A percentile compares a stretch with the other conserved stretches of the same genome.
phyloP scores from a whole-genome alignment of 2,329 filamentous ascomycete species.

The Scedosporium minutisporum region DNA sequence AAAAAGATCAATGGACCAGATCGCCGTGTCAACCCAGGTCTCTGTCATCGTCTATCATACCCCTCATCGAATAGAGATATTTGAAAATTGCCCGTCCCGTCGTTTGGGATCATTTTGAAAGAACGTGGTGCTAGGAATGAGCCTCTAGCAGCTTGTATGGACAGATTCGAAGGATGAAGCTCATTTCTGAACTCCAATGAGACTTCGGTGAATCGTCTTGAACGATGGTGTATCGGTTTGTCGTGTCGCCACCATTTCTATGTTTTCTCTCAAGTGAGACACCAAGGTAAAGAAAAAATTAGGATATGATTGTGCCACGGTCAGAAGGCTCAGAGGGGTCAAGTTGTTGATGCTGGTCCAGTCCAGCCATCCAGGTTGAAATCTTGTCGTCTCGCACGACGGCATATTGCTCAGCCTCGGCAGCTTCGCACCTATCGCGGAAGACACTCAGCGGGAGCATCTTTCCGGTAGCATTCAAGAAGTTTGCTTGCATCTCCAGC shows the following conservation, averaged over 20 bases:
- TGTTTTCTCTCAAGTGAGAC: neutral
- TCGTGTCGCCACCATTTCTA: neutral
- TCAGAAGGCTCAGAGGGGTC: slow-evolving; percentile 4
- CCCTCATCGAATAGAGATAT: too few relatives aligned
- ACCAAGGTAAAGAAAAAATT: neutral
- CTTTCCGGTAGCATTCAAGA: slow-evolving; percentile 32
- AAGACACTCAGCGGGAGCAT: slow-evolving; percentile 29
- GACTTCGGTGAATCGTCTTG: too few relatives aligned
- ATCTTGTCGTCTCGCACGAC: slow-evolving; percentile 4
- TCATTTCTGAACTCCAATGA: too few relatives aligned
- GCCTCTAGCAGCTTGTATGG: too few relatives aligned
- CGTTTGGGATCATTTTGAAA: neutral
- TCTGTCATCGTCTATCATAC: neutral
- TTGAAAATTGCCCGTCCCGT: neutral
- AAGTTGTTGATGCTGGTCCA: slow-evolving; percentile 6
- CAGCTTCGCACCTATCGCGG: slow-evolving; percentile 22
- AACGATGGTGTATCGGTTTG: too few relatives aligned
- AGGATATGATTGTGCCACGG: neutral
- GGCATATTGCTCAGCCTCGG: slow-evolving; percentile 15
- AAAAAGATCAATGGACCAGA: slow-evolving; percentile 2
- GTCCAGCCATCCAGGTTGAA: slow-evolving; percentile 7
- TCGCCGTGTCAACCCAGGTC: neutral
- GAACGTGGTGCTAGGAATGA: too few relatives aligned
- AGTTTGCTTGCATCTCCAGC: slow-evolving; percentile 33
- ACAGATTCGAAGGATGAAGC: too few relatives aligned